A percentile compares a stretch with the other conserved stretches of the same genome.
Evolutionary conservation across 192 early-diverging fungal species (phyloP).

Genomic region (Jimgerdemannia flammicorona): DNA sequence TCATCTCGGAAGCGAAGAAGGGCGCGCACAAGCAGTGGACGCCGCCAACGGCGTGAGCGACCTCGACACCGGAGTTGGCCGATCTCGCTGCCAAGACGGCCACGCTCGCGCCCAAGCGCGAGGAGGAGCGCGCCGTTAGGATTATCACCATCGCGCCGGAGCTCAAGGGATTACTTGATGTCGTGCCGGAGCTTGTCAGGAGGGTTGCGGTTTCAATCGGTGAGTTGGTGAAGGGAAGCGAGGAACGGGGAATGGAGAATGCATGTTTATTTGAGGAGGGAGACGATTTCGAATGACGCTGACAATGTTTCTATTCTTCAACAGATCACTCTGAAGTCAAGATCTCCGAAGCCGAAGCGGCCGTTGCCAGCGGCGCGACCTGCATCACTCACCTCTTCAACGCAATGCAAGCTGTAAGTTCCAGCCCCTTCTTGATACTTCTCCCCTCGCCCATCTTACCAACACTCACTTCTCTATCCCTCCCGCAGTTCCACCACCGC

Average conservation of each 20-base stretch:
- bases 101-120: slow-evolving; percentile 10
- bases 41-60: slow-evolving; percentile 58
- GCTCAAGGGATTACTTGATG: slow-evolving; percentile 63
- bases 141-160: slow-evolving; percentile 82
- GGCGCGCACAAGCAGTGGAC: slow-evolving; percentile 69
- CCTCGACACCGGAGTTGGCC: slow-evolving; percentile 53
- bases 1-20: slow-evolving; percentile 57
- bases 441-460: too few species aligned
- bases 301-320: neutral
- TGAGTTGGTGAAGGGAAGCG: neutral
- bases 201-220: slow-evolving; percentile 63
- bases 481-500: slow-evolving; percentile 72
- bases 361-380: slow-evolving; percentile 56
- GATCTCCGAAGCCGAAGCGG: slow-evolving; percentile 57
- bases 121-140: slow-evolving; percentile 38
- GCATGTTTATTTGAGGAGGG: too few species aligned
- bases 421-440: too few species aligned
- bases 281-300: too few species aligned
- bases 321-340: slow-evolving; percentile 58
- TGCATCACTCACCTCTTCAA: slow-evolving; percentile 86
- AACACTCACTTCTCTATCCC: neutral
- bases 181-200: slow-evolving; percentile 60
- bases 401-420: slow-evolving; percentile 64
- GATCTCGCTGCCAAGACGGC: slow-evolving; percentile 12
- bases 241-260: neutral